Conservation (phyloP, 768 basidiomycete genomes). For the Boletus sp. region DNA sequence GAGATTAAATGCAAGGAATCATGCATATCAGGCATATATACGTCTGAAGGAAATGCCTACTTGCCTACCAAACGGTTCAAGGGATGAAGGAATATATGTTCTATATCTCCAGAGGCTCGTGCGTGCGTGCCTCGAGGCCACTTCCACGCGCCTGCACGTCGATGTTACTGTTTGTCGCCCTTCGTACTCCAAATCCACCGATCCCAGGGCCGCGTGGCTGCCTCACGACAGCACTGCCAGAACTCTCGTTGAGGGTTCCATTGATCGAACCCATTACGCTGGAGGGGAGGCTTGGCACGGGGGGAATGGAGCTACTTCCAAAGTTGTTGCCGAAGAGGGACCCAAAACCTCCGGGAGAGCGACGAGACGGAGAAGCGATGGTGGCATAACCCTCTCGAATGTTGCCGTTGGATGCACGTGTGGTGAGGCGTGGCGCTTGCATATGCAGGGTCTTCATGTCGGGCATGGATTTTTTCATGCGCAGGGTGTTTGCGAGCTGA, state of each 20-base stretch:
- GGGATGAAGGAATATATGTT: slow-evolving; percentile 11
- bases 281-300: slow-evolving; percentile 73
- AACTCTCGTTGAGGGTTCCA: slow-evolving; percentile 39
- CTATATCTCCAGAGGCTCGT: slow-evolving; percentile 84
- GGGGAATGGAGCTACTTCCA: slow-evolving; percentile 51
- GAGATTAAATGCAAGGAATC: slow-evolving; percentile 24
- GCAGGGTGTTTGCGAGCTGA: slow-evolving; percentile 52
- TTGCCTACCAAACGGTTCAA: slow-evolving; percentile 13
- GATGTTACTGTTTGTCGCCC: slow-evolving; percentile 29
- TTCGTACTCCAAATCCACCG: slow-evolving; percentile 66
- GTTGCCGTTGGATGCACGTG: slow-evolving; percentile 84
- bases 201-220: slow-evolving; percentile 83
- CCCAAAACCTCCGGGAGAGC: slow-evolving; percentile 67
- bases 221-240: slow-evolving; percentile 57
- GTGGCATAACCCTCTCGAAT: slow-evolving; percentile 85
- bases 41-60: slow-evolving; percentile 17
- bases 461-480: slow-evolving; percentile 98
- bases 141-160: slow-evolving; percentile 50
- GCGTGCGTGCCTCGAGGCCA: slow-evolving; percentile 79
- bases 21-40: slow-evolving; percentile 27
- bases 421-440: slow-evolving; percentile 72
- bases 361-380: slow-evolving; percentile 77
- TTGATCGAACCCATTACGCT: slow-evolving; percentile 46
- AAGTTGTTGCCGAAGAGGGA: slow-evolving; percentile 58
- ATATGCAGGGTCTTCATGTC: slow-evolving; percentile 88